Percentiles rank a stretch among this genome's conserved stretches.
Conservation (phyloP, 306 rosid genomes). For the Cucurbita moschata region DNA sequence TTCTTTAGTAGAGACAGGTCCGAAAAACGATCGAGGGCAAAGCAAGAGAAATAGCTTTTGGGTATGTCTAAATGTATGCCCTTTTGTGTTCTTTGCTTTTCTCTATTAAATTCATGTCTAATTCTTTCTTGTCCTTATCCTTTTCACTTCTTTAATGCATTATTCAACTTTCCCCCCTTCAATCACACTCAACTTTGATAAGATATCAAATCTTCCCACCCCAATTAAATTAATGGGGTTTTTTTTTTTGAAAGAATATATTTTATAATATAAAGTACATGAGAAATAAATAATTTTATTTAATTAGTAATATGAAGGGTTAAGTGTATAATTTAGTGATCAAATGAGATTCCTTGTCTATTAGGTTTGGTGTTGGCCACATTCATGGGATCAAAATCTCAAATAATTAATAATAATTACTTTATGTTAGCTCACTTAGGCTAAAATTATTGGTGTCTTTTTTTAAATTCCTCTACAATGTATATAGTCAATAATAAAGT, state of each 20-base stretch:
- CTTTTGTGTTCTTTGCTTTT: no score
- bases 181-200: slow-evolving; percentile 31
- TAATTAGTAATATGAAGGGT: not conserved
- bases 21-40: not conserved
- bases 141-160: slow-evolving; percentile 20
- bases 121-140: slow-evolving; percentile 19
- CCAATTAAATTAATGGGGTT: slow-evolving; percentile 14
- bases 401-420: not conserved
- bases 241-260: not conserved
- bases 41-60: slow-evolving; percentile 9
- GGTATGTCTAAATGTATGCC: not conserved
- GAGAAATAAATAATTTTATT: not conserved
- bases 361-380: not conserved
- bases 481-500: not conserved
- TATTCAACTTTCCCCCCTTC: slow-evolving; percentile 6
- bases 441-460: not conserved
- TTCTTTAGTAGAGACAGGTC: no score
- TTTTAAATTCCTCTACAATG: not conserved
- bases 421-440: not conserved
- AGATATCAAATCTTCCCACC: slow-evolving; percentile 16
- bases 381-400: not conserved
- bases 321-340: slow-evolving; percentile 1
- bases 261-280: slow-evolving; percentile 6
- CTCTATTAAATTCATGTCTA: no score
- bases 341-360: not conserved